Base-by-base conservation (phyloP, 2,329 filamentous ascomycete species). In the Botrytis galanthina region DNA sequence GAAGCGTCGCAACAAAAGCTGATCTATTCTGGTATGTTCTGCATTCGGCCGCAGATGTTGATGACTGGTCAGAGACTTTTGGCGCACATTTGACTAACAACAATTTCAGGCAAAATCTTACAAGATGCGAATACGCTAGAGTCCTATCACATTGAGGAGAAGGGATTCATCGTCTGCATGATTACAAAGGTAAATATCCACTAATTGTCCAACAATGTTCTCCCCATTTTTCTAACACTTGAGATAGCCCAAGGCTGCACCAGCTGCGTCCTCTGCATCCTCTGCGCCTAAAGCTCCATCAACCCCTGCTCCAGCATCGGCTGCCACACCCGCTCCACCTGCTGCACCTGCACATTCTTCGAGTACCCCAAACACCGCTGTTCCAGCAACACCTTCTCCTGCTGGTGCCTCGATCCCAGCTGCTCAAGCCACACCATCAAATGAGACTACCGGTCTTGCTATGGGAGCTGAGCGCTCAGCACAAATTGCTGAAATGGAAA, bases 141-240 rank as follows among this genome's bases (percentile, higher is more conserved):
- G 83, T 95, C 93, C 59, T 98, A 98, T 87, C 97, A 94, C 85
- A 98, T 99, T 76, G 95, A 99, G 84, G 96, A 98, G 88, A 99
- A 98, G 88, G 96, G 96, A 54, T 99, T 98, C 83, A 94, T 99
- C 80, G 96, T 99, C 75, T 99, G 96, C 86, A 97, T 99, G 91
- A 91, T 97, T 80, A 94, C 93, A 82, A 98, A 98, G 93, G 95
- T 97, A 86, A 76, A 83, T 37, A 35, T 44, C 48, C 32, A 44
- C 32, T 59, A 39, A 14, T 70, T 20, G 44, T n/a, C 18, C 35
- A 20, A 29, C 59, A 46, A 29, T n/a, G 5, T 73, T 35, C 66
- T 61, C 22, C 39, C 57, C 51, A 51, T 57, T 71, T 77, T 64
- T 76, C 75, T 82, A 75, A 82, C 74, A 69, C 48, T 71, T 67